phyloP scores from a whole-genome alignment of 148 eudicot genomes.

The Nepenthes mirabilis region DNA sequence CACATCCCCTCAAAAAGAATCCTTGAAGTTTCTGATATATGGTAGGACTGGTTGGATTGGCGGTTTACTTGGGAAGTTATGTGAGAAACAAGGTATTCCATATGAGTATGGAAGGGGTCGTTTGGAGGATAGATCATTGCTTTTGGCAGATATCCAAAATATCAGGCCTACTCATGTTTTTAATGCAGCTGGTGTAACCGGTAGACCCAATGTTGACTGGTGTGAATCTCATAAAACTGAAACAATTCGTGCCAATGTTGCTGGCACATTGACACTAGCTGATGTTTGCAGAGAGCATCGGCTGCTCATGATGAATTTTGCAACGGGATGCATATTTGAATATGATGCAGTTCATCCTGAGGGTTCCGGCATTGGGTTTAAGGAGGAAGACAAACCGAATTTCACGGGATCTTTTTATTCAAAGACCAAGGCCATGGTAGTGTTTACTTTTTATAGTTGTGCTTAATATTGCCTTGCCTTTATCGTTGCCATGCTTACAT shows the following conservation, averaged over 20 bases:
- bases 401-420: slow-evolving; percentile 58
- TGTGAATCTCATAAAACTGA: slow-evolving; percentile 58
- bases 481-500: neutral
- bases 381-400: slow-evolving; percentile 61
- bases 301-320: slow-evolving; percentile 53
- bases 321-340: slow-evolving; percentile 64
- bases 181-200: slow-evolving; percentile 66
- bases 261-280: slow-evolving; percentile 47
- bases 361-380: slow-evolving; percentile 57
- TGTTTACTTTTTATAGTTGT: slow-evolving; percentile 1
- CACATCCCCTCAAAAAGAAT: slow-evolving; percentile 15
- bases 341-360: slow-evolving; percentile 47
- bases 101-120: slow-evolving; percentile 54
- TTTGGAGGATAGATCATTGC: slow-evolving; percentile 31
- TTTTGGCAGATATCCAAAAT: slow-evolving; percentile 30
- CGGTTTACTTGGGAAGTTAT: slow-evolving; percentile 44
- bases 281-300: slow-evolving; percentile 53
- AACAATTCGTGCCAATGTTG: slow-evolving; percentile 53
- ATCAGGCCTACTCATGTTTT: slow-evolving; percentile 54
- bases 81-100: slow-evolving; percentile 42
- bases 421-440: slow-evolving; percentile 69
- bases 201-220: slow-evolving; percentile 72
- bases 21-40: slow-evolving; percentile 43
- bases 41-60: slow-evolving; percentile 63
- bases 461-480: neutral